Evolutionary conservation across 306 rosid genomes (phyloP).

Genomic region (Casuarina cunninghamiana): DNA sequence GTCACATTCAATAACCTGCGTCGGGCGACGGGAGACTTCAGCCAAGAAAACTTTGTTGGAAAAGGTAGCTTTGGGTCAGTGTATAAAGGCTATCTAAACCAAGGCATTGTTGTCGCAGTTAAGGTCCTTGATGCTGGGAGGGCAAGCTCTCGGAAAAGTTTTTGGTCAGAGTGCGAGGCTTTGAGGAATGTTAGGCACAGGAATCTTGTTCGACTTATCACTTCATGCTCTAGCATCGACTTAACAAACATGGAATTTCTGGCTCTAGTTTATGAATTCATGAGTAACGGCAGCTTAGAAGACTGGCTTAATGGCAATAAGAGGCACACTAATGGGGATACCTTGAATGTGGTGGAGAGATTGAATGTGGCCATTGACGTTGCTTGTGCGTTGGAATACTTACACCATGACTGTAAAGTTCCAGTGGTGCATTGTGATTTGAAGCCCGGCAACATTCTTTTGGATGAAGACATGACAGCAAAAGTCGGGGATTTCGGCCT

Average conservation of each 20-base stretch:
- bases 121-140: slow-evolving; percentile 56
- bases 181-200: slow-evolving; percentile 60
- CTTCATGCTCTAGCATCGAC: slow-evolving; percentile 77
- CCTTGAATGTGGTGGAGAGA: slow-evolving; percentile 57
- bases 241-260: slow-evolving; percentile 56
- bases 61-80: slow-evolving; percentile 69
- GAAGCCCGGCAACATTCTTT: slow-evolving; percentile 75
- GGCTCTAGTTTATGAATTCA: slow-evolving; percentile 65
- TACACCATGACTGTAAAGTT: slow-evolving; percentile 63
- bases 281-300: slow-evolving; percentile 66
- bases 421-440: slow-evolving; percentile 78
- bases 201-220: slow-evolving; percentile 66
- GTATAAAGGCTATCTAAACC: slow-evolving; percentile 52
- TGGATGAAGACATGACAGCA: slow-evolving; percentile 61
- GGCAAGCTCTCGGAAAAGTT: slow-evolving; percentile 58
- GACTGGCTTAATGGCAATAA: slow-evolving; percentile 66
- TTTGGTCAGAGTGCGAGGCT: slow-evolving; percentile 75
- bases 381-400: slow-evolving; percentile 63
- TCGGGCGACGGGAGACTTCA: slow-evolving; percentile 56
- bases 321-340: slow-evolving; percentile 42
- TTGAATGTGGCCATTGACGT: slow-evolving; percentile 60
- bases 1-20: slow-evolving; percentile 62
- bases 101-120: slow-evolving; percentile 53
- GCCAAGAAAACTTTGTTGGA: slow-evolving; percentile 48
- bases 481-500: slow-evolving; percentile 82